Conservation (phyloP, 2,329 filamentous ascomycete species). For the Huntiella savannae region DNA sequence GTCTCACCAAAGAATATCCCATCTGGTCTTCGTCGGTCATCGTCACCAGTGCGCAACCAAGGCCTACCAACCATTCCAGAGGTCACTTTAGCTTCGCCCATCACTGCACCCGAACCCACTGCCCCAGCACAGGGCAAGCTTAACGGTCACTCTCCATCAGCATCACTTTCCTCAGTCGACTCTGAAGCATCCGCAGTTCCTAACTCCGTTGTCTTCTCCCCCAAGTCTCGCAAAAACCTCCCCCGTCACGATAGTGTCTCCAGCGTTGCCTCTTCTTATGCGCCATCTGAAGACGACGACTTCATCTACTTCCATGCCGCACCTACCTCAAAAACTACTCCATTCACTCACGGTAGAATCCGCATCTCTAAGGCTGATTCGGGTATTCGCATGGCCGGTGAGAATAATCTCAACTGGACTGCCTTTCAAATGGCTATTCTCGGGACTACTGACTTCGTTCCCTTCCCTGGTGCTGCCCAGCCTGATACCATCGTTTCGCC, state of each 20-base stretch:
- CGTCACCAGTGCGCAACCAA: conserved; percentile 12
- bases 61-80: conserved; percentile 26
- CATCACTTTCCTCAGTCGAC: background rate
- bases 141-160: conserved; percentile 1
- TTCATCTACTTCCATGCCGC: conserved; percentile 30
- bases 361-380: conserved; percentile 29
- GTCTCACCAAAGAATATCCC: background rate
- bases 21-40: background rate
- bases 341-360: conserved; percentile 38
- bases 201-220: background rate
- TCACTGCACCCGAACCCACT: conserved; percentile 23
- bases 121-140: conserved; percentile 12
- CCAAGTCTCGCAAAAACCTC: background rate
- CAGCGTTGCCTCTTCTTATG: conserved; percentile 11
- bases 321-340: conserved; percentile 28
- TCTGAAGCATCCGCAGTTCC: conserved; percentile 4
- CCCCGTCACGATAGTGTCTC: conserved; percentile 2
- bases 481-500: conserved; percentile 15
- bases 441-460: conserved; percentile 31
- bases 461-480: conserved; percentile 15
- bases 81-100: conserved; percentile 15
- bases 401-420: conserved; percentile 37
- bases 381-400: conserved; percentile 11
- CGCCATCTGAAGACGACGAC: conserved; percentile 22
- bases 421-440: conserved; percentile 47